Conservation (phyloP, 2,329 filamentous ascomycete species). For the Fusarium begoniae region DNA sequence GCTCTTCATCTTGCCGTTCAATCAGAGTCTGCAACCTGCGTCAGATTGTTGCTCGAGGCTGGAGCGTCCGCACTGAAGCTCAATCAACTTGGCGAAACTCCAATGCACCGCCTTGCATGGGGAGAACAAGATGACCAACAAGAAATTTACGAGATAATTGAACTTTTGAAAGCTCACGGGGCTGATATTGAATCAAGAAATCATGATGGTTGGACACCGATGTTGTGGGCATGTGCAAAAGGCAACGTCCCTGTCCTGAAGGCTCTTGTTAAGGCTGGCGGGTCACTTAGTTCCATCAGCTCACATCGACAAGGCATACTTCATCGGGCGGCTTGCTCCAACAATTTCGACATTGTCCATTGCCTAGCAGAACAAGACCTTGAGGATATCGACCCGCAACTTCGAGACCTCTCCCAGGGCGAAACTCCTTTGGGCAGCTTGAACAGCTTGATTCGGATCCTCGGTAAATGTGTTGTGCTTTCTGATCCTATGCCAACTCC, state of each 20-base stretch:
- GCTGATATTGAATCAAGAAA: neutral
- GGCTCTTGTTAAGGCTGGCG: neutral
- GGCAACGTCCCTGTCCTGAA: neutral
- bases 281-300: no score
- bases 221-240: fast-evolving
- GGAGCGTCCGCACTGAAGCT: neutral
- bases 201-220: fast-evolving
- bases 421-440: no score
- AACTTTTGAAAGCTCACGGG: neutral
- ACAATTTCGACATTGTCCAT: no score
- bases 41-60: slow-evolving; percentile 12
- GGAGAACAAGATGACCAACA: fast-evolving
- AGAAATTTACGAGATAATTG: fast-evolving
- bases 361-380: no score
- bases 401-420: no score
- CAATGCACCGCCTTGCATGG: neutral
- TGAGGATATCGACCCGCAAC: no score
- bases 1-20: fast-evolving
- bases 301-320: no score
- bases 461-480: no score
- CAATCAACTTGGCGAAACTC: neutral
- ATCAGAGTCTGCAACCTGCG: fast-evolving
- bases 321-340: no score
- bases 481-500: neutral
- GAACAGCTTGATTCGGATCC: no score